These are phyloP conservation scores for Aquanectria penicillioides DNA, from an alignment of 2,329 filamentous ascomycete species.

Conservation along the genomic window DNA sequence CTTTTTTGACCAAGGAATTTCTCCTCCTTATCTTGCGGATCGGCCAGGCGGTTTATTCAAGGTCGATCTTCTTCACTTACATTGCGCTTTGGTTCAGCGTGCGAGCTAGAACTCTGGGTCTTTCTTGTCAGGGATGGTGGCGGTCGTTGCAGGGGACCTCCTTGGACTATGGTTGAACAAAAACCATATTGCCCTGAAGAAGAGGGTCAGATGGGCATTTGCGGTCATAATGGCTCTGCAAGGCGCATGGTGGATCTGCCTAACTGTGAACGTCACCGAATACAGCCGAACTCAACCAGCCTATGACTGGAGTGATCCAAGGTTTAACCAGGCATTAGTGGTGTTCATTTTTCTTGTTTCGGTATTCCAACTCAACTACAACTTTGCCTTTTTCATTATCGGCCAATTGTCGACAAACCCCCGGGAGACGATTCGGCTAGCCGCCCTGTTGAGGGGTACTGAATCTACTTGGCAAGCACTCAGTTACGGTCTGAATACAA, in stretches of 20 bases:
- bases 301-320: slow-evolving; percentile 70
- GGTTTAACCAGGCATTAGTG: slow-evolving; percentile 71
- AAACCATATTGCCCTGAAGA: slow-evolving; percentile 59
- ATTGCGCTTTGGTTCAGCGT: slow-evolving; percentile 71
- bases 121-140: slow-evolving; percentile 72
- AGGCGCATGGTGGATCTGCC: slow-evolving; percentile 77
- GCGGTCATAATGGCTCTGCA: slow-evolving; percentile 62
- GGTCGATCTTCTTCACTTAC: slow-evolving; percentile 65
- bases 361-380: slow-evolving; percentile 78
- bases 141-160: slow-evolving; percentile 69
- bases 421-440: slow-evolving; percentile 70
- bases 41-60: slow-evolving; percentile 70
- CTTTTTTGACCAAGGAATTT: slow-evolving; percentile 69
- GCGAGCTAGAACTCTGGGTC: slow-evolving; percentile 69
- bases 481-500: slow-evolving; percentile 71
- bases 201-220: slow-evolving; percentile 64
- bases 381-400: slow-evolving; percentile 76
- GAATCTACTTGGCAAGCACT: slow-evolving; percentile 76
- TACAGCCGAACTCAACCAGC: slow-evolving; percentile 64
- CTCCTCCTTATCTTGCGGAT: slow-evolving; percentile 71
- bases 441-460: slow-evolving; percentile 71
- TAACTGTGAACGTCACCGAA: slow-evolving; percentile 68
- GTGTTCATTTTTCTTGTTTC: slow-evolving; percentile 72
- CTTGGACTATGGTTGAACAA: slow-evolving; percentile 70
- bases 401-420: slow-evolving; percentile 68